Evolutionary conservation across 345 rosid genomes (phyloP).

Genomic region (Moringa oleifera): DNA sequence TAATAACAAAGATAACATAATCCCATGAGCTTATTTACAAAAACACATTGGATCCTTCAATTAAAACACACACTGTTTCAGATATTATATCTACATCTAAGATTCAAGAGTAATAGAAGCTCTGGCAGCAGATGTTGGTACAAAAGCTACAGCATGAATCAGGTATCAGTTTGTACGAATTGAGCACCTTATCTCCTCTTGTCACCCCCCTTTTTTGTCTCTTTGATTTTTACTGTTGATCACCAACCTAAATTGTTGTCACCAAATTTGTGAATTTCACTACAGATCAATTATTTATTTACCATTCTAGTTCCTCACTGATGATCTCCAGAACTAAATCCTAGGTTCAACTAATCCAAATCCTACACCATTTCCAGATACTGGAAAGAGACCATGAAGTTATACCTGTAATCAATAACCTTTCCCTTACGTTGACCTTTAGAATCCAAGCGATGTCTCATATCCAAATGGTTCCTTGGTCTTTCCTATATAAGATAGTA

Average conservation of each 20-base stretch:
- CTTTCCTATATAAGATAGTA: slow-evolving; percentile 48
- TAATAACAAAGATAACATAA: neutral
- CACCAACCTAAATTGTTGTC: no score
- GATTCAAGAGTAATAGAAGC: neutral
- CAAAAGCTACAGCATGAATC: neutral
- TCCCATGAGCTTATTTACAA: neutral
- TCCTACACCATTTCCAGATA: neutral
- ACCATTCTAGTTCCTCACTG: neutral
- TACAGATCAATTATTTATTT: neutral
- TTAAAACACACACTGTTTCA: neutral
- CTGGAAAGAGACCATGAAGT: slow-evolving; percentile 6
- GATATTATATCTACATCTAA: neutral
- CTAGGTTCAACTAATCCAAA: neutral
- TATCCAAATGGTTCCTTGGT: slow-evolving; percentile 89
- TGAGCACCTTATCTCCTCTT: neutral
- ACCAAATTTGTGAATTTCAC: no score
- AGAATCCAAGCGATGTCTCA: slow-evolving; percentile 86
- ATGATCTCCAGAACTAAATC: neutral
- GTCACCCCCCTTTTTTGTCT: no score
- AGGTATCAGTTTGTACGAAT: neutral
- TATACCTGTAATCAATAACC: slow-evolving; percentile 83
- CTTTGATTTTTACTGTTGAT: neutral
- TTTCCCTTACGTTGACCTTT: slow-evolving; percentile 92
- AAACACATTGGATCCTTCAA: no score
- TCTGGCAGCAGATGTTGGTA: neutral